These are phyloP conservation scores for Aegilops sharonensis DNA, from an alignment of 176 grass and related monocot genomes.

Conservation along the genomic window DNA sequence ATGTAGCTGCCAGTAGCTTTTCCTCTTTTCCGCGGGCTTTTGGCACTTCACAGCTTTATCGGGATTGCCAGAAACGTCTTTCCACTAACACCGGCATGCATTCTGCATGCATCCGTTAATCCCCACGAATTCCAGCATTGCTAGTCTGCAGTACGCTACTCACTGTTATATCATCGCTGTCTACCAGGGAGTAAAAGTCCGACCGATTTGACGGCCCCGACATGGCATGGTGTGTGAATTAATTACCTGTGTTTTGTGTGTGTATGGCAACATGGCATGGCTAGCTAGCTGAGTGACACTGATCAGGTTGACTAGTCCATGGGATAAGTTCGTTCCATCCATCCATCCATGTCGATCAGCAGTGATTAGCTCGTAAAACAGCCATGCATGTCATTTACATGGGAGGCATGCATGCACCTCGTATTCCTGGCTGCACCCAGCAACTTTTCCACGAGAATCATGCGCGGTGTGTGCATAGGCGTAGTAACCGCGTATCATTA, in stretches of 20 bases:
- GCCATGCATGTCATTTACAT: not conserved
- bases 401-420: slow-evolving; percentile 5
- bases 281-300: not conserved
- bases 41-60: slow-evolving; percentile 35
- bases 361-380: not conserved
- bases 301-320: slow-evolving; percentile 14
- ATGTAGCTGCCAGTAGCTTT: not conserved
- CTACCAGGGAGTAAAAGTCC: slow-evolving; percentile 31
- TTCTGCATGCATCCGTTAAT: not conserved
- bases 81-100: slow-evolving; percentile 23
- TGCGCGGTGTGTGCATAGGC: not conserved
- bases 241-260: not conserved
- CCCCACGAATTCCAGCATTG: not conserved
- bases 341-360: slow-evolving; percentile 7
- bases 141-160: not conserved
- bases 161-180: slow-evolving; percentile 30
- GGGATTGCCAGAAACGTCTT: slow-evolving; percentile 37
- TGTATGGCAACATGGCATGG: not conserved
- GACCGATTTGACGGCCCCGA: slow-evolving; percentile 42
- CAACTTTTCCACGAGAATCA: no score
- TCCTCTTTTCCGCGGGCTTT: slow-evolving; percentile 35
- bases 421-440: no score
- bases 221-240: slow-evolving; percentile 36
- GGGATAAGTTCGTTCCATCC: not conserved
- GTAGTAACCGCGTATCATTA: slow-evolving; percentile 17